Conservation (phyloP, 495 filamentous ascomycete genomes). For the Penicillium dipodomyicola region DNA sequence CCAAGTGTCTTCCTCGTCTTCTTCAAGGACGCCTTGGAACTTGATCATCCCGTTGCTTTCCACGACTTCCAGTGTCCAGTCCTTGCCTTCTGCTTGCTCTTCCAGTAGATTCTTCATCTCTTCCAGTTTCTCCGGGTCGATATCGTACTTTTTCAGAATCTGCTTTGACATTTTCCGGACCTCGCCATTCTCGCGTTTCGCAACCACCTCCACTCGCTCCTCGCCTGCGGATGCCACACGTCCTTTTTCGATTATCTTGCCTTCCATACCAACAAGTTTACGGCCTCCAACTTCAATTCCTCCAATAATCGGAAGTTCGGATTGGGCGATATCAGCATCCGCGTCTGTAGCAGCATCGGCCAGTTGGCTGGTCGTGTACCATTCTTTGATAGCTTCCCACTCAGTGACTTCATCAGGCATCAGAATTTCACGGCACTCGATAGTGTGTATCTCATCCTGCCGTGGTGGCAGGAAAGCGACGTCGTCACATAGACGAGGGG, state of each 20-base stretch:
- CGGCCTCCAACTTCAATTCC: conserved; percentile 60
- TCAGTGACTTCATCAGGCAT: conserved; percentile 52
- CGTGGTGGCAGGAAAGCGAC: conserved; percentile 87
- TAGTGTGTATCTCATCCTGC: conserved; percentile 70
- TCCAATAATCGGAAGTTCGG: conserved; percentile 50
- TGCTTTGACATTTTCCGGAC: conserved; percentile 53
- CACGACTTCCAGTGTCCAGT: conserved; percentile 50
- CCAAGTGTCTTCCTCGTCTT: conserved; percentile 29
- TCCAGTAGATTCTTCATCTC: conserved; percentile 56
- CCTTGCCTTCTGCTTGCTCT: conserved; percentile 41
- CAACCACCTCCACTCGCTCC: conserved; percentile 50
- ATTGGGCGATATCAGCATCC: conserved; percentile 8
- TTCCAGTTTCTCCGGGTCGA: conserved; percentile 68
- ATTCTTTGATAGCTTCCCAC: conserved; percentile 56
- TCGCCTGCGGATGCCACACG: conserved; percentile 40
- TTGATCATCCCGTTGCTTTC: conserved; percentile 50
- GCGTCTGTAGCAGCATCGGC: conserved; percentile 27
- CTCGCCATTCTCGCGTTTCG: conserved; percentile 56
- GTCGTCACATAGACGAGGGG: conserved; percentile 87
- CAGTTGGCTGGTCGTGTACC: conserved; percentile 37
- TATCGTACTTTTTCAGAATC: conserved; percentile 63
- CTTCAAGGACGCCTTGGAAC: conserved; percentile 39
- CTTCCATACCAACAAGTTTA: conserved; percentile 54
- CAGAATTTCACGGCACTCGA: conserved; percentile 74
- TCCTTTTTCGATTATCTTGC: conserved; percentile 55